These are phyloP conservation scores for Vicia villosa DNA, from an alignment of 306 rosid species.

Conservation along the genomic window DNA sequence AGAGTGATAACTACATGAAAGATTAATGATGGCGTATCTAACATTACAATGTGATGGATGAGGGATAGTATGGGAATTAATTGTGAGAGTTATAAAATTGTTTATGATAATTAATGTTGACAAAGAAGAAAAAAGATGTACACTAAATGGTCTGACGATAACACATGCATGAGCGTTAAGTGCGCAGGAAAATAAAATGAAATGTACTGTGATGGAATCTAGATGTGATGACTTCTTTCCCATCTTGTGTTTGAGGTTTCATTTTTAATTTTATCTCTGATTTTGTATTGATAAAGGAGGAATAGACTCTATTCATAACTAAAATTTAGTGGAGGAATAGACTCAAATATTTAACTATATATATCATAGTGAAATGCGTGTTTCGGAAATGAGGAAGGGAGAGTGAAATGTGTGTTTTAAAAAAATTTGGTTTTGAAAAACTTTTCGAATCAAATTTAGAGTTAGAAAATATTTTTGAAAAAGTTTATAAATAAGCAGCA, in stretches of 20 bases:
- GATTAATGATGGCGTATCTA: conserved; percentile 18
- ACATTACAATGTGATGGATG: conserved; percentile 38
- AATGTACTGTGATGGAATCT: conserved; percentile 39
- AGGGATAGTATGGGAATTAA: conserved; percentile 12
- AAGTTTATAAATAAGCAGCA: too few species aligned
- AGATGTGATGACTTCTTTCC: conserved; percentile 5
- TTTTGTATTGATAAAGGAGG: too few species aligned
- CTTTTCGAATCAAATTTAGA: too few species aligned
- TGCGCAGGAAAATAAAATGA: conserved; percentile 32
- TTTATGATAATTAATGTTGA: neutral
- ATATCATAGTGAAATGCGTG: too few species aligned
- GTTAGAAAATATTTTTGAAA: too few species aligned
- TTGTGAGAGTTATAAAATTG: conserved; percentile 16
- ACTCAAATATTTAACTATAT: too few species aligned
- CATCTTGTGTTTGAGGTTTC: conserved; percentile 1
- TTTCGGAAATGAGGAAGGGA: too few species aligned
- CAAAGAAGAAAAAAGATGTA: conserved; percentile 32
- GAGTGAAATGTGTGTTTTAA: too few species aligned
- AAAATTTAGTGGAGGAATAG: too few species aligned
- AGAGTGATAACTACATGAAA: neutral
- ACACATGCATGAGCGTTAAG: conserved; percentile 46
- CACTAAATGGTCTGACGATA: conserved; percentile 37
- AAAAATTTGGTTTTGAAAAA: too few species aligned
- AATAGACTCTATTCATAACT: too few species aligned
- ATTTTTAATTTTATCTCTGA: neutral